Evolutionary conservation across 768 basidiomycete species (phyloP), one percentile per base, ranked within the genome.

Genomic region (Mycena belliarum): DNA sequence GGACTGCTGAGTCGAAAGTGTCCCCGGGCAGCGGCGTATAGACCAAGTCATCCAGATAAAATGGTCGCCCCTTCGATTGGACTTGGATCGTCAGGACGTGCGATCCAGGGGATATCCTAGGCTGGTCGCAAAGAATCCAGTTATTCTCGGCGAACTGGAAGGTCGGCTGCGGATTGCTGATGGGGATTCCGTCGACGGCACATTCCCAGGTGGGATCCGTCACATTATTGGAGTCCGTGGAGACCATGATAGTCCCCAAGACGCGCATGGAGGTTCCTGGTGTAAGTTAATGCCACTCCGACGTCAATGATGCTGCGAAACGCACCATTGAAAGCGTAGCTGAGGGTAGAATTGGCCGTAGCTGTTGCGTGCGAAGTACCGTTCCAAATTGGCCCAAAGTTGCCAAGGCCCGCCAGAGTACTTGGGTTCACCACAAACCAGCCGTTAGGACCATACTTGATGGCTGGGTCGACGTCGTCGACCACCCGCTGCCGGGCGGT

Each of bases 151-250:
- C 24, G 28, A 52, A 61, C 20, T 45, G 43, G 50, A 68, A 69
- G 15, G 49, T 52, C 12, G 69, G 60, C 12, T 63, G 28, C 10
- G 59, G 50, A 6, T 64, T 46, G 14, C 47, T 49, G 28, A 70
- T 66, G 20, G 59, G 64, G 21, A 59, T 55, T 10, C 52, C 53
- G 60, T 75, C 72, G 41, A 75, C 52, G 54, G 68, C 66, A 49
- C 74, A 75, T 12, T 64, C 63, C 70, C 71, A 75, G 11, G 57
- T 53, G 15, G 70, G 72, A 57, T 71, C 69, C 6, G 58, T 52
- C 54, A 52, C 24, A 57, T 62, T 58, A 51, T 60, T 42, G 32
- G 50, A 46, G 56, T 63, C 57, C 44, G 40, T 38, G 5, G 54
- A 20, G 0, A 43, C 23, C 25, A 42, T 48, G 28, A 62, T 68